Base-by-base conservation (phyloP, 2,329 filamentous ascomycete species). In the Epichloe sp. region DNA sequence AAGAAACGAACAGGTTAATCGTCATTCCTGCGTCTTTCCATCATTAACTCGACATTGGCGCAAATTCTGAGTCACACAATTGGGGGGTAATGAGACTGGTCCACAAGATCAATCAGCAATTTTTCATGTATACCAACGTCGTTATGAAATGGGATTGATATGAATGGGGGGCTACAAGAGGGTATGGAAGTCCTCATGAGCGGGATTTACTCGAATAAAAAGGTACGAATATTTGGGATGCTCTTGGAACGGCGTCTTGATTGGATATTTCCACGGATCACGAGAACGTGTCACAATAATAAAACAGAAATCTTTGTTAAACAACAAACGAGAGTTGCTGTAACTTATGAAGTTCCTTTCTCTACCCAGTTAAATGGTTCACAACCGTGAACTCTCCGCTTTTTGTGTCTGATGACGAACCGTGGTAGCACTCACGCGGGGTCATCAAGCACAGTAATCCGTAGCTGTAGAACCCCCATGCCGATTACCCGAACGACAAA, bases 1-100 rank as follows among this genome's bases (percentile, higher is more conserved):
- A 74, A 73, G 61, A 76, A 70, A 59, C 59, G 58, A 26, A 15
- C 31, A 4, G 14, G 4, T 17, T 50, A 14, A 49, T 21, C 41
- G 21, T 15, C 23, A 38, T 38, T 14, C 36, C n/a, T n/a, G 36
- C 12, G 12, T 38, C 14, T 38, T 38, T 38, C 7, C 14, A 38
- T 38, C 12, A 38, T 5, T 14, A 14, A n/a, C 5, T n/a, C 12
- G 14, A 5, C 5, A 38, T 38, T 34, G 21, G 43, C n/a, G 21
- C 43, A 26, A 14, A 23, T 26, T 31, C 23, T 34, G 19, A 11
- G 11, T 11, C 34, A n/a, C 35, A 46, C 31, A 37, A 36, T 14
- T 35, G n/a, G 34, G 35, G n/a, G 17, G 40, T 11, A 6, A 15
- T 23, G 40, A 23, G 17, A n/a, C 7, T 14, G 36, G 36, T 14